A percentile compares a stretch with the other conserved stretches of the same genome.
Conservation (phyloP, 106 monocot species). For the Narthecium ossifragum region DNA sequence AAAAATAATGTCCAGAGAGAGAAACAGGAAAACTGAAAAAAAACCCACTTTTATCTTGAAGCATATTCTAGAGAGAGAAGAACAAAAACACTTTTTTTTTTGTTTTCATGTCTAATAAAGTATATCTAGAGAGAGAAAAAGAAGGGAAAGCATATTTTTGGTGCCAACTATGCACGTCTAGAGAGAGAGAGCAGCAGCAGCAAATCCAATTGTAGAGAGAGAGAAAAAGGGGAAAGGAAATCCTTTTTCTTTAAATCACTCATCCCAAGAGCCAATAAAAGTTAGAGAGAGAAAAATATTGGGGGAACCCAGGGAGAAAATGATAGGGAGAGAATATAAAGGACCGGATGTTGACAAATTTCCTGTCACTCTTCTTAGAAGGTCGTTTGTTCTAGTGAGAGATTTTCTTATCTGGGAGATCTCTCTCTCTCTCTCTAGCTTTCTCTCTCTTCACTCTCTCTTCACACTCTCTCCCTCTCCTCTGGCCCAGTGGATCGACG, state of each 20-base stretch:
- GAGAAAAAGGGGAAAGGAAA: not conserved
- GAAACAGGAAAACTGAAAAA: too few relatives aligned
- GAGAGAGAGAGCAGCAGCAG: not conserved
- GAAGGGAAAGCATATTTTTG: not conserved
- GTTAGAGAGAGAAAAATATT: not conserved
- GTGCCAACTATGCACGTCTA: not conserved
- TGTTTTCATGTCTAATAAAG: too few relatives aligned
- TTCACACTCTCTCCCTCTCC: conserved; percentile 12
- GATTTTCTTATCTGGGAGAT: conserved; percentile 47
- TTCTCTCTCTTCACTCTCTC: conserved; percentile 14
- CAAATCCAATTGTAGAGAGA: too few relatives aligned
- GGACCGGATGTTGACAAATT: conserved; percentile 66
- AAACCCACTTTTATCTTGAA: too few relatives aligned
- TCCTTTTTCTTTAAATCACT: not conserved
- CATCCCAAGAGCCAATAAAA: not conserved
- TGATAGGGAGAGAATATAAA: conserved; percentile 32
- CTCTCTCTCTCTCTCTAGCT: conserved; percentile 9
- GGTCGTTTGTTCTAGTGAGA: conserved; percentile 54
- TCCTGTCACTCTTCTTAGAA: conserved; percentile 72
- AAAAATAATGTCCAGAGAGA: too few relatives aligned
- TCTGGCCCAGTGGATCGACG: conserved; percentile 42
- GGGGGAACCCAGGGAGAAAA: not conserved
- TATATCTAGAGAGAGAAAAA: not conserved
- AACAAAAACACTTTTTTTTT: too few relatives aligned
- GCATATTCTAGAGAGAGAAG: too few relatives aligned